These are phyloP conservation scores for Suhomyces kilbournensis DNA, from an alignment of 805 yeast species.

Conservation along the genomic window DNA sequence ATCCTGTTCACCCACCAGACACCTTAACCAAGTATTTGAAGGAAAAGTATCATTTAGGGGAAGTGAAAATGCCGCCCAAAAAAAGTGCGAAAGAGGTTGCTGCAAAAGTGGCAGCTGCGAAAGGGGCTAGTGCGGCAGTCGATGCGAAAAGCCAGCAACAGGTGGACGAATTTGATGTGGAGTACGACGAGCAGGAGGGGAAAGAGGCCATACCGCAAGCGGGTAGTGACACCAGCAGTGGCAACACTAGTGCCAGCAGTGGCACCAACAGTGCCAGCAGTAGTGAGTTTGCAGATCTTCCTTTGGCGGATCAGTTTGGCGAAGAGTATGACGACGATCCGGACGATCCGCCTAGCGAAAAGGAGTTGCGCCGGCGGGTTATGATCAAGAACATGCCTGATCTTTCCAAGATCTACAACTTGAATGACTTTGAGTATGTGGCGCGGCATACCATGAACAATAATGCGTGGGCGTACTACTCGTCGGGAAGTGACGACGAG, in stretches of 20 bases:
- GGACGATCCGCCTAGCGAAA: conserved; percentile 29
- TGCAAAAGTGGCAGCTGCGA: background rate
- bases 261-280: background rate
- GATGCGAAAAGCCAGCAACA: background rate
- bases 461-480: conserved; percentile 88
- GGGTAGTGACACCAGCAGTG: background rate
- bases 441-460: conserved; percentile 77
- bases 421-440: conserved; percentile 83
- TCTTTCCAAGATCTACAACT: conserved; percentile 64
- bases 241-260: no score
- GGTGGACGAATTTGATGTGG: conserved; percentile 40
- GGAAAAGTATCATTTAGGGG: conserved; percentile 33
- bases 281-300: background rate
- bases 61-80: conserved; percentile 19
- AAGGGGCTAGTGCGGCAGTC: background rate
- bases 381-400: conserved; percentile 56
- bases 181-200: conserved; percentile 41
- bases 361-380: conserved; percentile 25
- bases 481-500: conserved; percentile 92
- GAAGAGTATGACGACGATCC: conserved; percentile 37
- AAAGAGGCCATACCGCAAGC: conserved; percentile 21
- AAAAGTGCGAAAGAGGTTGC: background rate
- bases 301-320: conserved; percentile 13
- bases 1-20: conserved; percentile 90
- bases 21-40: conserved; percentile 68